phyloP scores from a whole-genome alignment of 2,329 filamentous ascomycete species.

The Zasmidium cellare region DNA sequence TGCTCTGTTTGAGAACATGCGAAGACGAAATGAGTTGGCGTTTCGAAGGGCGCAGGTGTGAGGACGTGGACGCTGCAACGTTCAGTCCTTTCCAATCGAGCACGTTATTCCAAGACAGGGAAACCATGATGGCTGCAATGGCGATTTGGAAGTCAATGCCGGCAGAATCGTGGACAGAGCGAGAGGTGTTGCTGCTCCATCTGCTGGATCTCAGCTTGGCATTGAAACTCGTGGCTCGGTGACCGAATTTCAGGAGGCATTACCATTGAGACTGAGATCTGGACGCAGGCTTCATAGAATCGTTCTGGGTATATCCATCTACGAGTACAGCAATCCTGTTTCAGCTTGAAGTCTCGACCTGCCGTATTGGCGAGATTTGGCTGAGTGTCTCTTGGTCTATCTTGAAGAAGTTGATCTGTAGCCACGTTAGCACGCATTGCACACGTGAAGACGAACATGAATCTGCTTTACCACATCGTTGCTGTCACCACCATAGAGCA shows the following conservation, averaged over 20 bases:
- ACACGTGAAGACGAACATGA: not conserved
- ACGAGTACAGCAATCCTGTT: not conserved
- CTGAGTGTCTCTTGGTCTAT: conserved; percentile 26
- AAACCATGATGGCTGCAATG: not conserved
- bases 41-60: not conserved
- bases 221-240: not conserved
- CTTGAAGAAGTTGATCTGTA: conserved; percentile 34
- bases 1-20: not conserved
- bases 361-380: conserved; percentile 17
- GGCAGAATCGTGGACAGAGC: not conserved
- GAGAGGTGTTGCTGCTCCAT: not conserved
- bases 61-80: not conserved
- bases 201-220: not conserved
- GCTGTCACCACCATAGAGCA: conserved; percentile 68
- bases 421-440: not conserved
- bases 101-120: not conserved
- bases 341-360: not conserved
- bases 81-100: not conserved
- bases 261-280: not conserved
- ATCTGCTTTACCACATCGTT: conserved; percentile 70
- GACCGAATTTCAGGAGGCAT: not conserved
- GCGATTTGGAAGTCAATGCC: not conserved
- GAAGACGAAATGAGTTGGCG: not conserved
- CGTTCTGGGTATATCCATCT: not conserved
- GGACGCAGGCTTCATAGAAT: not conserved